These are phyloP conservation scores for Nakazawaea wyomingensis DNA, from an alignment of 805 yeast genomes.

Conservation along the genomic window DNA sequence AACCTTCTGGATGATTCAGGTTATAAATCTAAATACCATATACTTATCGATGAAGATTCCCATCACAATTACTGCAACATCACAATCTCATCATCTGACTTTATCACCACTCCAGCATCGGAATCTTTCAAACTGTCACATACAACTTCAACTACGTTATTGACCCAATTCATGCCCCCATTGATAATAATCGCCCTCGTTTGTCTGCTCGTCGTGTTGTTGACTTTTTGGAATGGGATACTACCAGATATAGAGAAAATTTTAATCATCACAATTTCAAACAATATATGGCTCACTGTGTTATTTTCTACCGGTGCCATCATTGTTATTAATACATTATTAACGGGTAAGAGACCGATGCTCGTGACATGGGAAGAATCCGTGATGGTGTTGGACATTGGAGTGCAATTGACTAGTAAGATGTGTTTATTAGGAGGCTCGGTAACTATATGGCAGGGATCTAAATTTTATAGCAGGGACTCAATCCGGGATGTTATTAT, in stretches of 20 bases:
- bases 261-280: too few species aligned
- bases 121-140: too few species aligned
- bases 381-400: conserved; percentile 3
- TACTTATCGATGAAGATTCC: neutral
- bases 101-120: neutral
- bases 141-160: neutral
- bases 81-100: neutral
- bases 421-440: neutral
- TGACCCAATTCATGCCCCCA: too few species aligned
- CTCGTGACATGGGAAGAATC: neutral
- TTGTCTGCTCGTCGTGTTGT: too few species aligned
- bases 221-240: too few species aligned
- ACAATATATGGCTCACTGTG: too few species aligned
- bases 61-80: neutral
- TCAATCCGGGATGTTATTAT: conserved; percentile 48
- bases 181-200: too few species aligned
- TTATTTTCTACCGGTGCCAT: neutral
- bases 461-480: neutral
- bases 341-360: neutral
- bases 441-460: neutral
- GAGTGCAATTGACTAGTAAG: conserved; percentile 4
- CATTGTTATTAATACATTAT: neutral
- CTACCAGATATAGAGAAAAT: too few species aligned
- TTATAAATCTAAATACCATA: neutral
- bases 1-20: too few species aligned